These are phyloP conservation scores for Apiospora koreana DNA, from an alignment of 2,329 filamentous ascomycete species.

Conservation along the genomic window DNA sequence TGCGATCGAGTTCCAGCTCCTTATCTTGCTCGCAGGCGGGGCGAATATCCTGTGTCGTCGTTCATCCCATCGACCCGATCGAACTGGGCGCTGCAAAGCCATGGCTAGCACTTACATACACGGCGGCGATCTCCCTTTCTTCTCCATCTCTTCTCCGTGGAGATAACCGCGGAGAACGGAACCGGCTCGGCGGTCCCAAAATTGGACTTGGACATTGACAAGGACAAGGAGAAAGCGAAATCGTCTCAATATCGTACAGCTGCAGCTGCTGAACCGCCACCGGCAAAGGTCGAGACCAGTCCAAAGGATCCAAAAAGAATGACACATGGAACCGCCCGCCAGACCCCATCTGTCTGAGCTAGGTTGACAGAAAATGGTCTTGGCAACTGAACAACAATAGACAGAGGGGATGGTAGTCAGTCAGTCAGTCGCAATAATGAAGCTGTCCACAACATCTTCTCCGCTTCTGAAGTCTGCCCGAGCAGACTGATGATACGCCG, in stretches of 20 bases:
- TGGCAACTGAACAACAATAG: no score
- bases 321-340: no score
- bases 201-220: no score
- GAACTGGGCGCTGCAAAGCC: not conserved
- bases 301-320: no score
- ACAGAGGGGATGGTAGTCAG: no score
- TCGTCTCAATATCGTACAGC: no score
- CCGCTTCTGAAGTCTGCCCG: no score
- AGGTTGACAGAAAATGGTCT: not conserved
- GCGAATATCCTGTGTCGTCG: not conserved
- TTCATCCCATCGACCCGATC: not conserved
- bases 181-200: not conserved
- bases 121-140: not conserved
- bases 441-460: no score
- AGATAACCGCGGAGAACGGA: not conserved
- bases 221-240: not conserved
- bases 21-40: not conserved
- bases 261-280: no score
- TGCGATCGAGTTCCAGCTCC: not conserved
- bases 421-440: no score
- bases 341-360: not conserved
- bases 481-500: no score
- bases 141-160: not conserved
- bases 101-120: not conserved
- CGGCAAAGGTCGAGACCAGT: no score